Base-by-base conservation (phyloP, 1,284 basidiomycete genomes). In the Trametes pubescens region DNA sequence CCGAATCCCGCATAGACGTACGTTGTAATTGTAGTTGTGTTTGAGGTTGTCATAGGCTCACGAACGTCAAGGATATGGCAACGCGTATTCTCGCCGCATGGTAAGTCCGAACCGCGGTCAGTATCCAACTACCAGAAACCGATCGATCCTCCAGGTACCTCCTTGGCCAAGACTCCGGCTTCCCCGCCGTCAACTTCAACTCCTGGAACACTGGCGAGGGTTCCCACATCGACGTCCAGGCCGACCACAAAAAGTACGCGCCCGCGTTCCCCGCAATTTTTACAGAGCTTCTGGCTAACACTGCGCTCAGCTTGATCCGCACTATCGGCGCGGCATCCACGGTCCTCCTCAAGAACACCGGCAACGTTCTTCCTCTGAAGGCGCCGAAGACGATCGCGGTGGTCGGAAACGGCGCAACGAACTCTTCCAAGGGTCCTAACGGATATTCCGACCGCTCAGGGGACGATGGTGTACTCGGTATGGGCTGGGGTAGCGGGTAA, bases 341-440 rank as follows among this genome's bases (percentile, higher is more conserved):
- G 1, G 87, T 94, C 8, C 78, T 95, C 26, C 81, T 94, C 55
- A 94, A 94, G 80, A 94, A 94, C 74, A 73, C 72, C 1, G 79
- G 82, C 47, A 76, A 77, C 4, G 77, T 79, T 1, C 78, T 94
- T 0, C 92, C 92, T 2, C 76, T 93, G n/a, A 79, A 77, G 0
- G 77, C 76, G 21, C 84, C 84, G 0, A 78, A 78, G 66, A 80
- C 78, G 5, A 82, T 92, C 55, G 87, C 80, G 0, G 77, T 92
- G 24, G 81, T 91, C 59, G 90, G 90, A 4, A 84, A 82, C 60
- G 89, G 86, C 60, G 86, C 89, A 18, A 87, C 84, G 0, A 83
- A 88, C 1, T 80, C 84, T 16, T 78, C 79, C 4, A 75, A 73
- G 43, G 91, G 90, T 1, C 83, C 87, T 2, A 92, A 92, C 74